A percentile compares a stretch with the other conserved stretches of the same genome.
Conservation (phyloP, 257 asterid genomes). For the Eustoma russellianum region DNA sequence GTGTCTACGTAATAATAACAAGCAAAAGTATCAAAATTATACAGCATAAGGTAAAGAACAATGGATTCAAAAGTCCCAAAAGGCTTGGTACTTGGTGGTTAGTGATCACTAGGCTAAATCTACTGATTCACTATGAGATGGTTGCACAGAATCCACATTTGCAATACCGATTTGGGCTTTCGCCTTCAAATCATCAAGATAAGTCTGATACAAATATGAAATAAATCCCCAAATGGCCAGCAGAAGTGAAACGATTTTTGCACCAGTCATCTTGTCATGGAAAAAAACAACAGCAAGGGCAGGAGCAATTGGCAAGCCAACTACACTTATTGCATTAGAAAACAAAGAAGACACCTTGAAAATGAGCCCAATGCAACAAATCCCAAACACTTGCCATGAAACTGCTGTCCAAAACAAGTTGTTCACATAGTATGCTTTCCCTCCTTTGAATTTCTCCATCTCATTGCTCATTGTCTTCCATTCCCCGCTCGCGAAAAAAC, state of each 20-base stretch:
- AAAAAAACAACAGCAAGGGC: constrained; percentile 16
- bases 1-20: not conserved
- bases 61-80: no score
- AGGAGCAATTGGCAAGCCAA: constrained; percentile 14
- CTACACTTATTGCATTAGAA: constrained; percentile 17
- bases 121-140: no score
- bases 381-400: constrained; percentile 27
- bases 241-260: constrained; percentile 6
- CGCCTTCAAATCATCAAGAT: constrained; percentile 15
- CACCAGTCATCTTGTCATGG: constrained; percentile 12
- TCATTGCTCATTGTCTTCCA: constrained; percentile 33
- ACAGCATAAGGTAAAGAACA: no score
- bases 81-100: no score
- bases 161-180: not conserved
- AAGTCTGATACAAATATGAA: constrained; percentile 19
- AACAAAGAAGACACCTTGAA: constrained; percentile 26
- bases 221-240: constrained; percentile 18
- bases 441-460: constrained; percentile 23
- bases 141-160: not conserved
- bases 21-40: no score
- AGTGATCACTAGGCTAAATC: no score
- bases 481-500: constrained; percentile 35
- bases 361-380: constrained; percentile 30
- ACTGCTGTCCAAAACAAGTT: constrained; percentile 23
- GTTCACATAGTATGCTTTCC: constrained; percentile 20